phyloP scores from a whole-genome alignment of 768 basidiomycete species.

The Suillus cothurnatus region DNA sequence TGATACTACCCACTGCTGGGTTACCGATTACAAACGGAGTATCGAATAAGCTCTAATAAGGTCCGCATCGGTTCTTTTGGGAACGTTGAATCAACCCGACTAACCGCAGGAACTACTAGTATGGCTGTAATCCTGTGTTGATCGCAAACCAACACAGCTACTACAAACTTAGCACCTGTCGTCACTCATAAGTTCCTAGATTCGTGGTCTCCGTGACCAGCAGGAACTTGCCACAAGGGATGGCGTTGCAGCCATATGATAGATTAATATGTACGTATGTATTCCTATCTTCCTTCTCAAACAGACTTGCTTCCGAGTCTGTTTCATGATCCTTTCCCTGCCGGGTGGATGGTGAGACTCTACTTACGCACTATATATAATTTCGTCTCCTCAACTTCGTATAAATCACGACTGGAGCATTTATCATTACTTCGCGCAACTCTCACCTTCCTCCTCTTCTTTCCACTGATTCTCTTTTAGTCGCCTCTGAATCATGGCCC shows the following conservation, averaged over 20 bases:
- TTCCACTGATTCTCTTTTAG: constrained; percentile 23
- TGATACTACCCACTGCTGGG: no score
- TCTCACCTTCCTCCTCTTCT: constrained; percentile 14
- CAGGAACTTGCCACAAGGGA: neutral
- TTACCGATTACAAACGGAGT: neutral
- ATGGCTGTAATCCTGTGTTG: neutral
- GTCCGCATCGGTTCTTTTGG: neutral
- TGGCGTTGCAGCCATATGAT: neutral
- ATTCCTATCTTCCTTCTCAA: neutral
- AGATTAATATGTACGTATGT: neutral
- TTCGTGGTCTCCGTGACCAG: neutral
- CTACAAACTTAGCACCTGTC: neutral
- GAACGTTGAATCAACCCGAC: neutral
- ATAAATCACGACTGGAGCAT: neutral
- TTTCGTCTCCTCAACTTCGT: neutral
- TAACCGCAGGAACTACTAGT: no score
- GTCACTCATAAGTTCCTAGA: constrained; percentile 3
- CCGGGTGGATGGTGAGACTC: neutral
- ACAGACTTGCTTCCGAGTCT: neutral
- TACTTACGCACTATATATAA: neutral
- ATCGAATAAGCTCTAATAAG: neutral
- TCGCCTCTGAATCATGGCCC: constrained; percentile 49
- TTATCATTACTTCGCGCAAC: neutral
- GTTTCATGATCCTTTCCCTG: neutral
- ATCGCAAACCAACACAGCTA: neutral